Conservation (phyloP, 2,329 filamentous ascomycete species). For the Hypoxylon sp. region DNA sequence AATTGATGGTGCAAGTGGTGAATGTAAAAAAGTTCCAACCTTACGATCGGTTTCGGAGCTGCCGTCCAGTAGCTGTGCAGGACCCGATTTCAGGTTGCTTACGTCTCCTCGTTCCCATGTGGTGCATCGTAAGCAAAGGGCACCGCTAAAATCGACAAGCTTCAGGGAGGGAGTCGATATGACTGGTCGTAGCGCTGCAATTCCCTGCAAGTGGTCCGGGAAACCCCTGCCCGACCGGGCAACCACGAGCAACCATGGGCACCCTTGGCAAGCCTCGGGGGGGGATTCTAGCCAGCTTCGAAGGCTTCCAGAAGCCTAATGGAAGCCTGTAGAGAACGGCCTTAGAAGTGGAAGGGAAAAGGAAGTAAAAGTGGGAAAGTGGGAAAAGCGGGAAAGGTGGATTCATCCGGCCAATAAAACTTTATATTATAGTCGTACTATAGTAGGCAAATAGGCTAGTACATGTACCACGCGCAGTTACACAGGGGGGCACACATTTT, state of each 20-base stretch:
- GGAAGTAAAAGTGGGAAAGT: conserved; percentile 38
- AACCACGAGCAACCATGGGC: conserved; percentile 47
- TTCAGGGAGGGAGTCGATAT: conserved; percentile 42
- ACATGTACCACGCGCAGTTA: conserved; percentile 20
- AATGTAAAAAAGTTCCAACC: conserved; percentile 35
- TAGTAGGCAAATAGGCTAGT: conserved; percentile 9
- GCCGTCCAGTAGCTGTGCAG: conserved; percentile 49
- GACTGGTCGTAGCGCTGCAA: conserved; percentile 45
- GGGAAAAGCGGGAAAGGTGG: conserved; percentile 42
- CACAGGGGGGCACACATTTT: conserved; percentile 16
- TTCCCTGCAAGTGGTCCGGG: conserved; percentile 46
- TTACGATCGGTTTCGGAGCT: conserved; percentile 47
- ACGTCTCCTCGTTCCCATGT: conserved; percentile 42
- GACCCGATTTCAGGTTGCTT: conserved; percentile 48
- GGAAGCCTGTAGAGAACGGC: conserved; percentile 52
- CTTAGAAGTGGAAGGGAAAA: conserved; percentile 33
- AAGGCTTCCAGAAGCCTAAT: conserved; percentile 54
- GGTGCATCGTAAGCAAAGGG: conserved; percentile 52
- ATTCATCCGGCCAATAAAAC: conserved; percentile 43
- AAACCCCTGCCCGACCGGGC: conserved; percentile 45
- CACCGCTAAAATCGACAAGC: conserved; percentile 43
- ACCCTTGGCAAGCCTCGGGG: conserved; percentile 31
- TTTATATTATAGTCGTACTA: not conserved
- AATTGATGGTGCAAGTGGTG: conserved; percentile 36
- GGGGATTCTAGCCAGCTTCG: conserved; percentile 49